Evolutionary conservation across 768 basidiomycete species (phyloP), one percentile per base, ranked within the genome.

Genomic region (Russula emetica): DNA sequence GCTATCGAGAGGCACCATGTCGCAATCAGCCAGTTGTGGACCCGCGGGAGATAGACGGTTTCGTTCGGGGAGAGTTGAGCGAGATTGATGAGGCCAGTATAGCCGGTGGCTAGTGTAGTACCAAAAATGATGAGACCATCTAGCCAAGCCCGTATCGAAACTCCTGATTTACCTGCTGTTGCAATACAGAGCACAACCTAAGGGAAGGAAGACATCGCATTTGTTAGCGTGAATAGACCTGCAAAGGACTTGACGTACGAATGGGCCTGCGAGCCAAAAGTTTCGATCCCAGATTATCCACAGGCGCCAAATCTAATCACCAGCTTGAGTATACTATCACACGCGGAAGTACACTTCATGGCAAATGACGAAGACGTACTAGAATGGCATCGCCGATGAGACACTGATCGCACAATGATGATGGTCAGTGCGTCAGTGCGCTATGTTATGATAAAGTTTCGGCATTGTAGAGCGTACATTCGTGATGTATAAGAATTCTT

Each of bases 271-370:
- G 13, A 63, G 55, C 49, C 42, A 63, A 5, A 53, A 10, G 24
- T 62, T 66, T 8, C 64, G 64, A 32, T 22, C 1, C 64, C 64
- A 66, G 14, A 66, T 52, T 50, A 66, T n/a, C 62, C 61, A 66
- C 16, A 66, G 28, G 40, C 64, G 64, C 64, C 64, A 66, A 14
- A 66, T 63, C 64, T 66, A 26, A 11, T 22, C 16, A 36, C 6
- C 42, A 13, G 14, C 13, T 45, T 28, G 52, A 53, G 30, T 34
- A 24, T 14, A 42, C 36, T 18, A 40, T n/a, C 24, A 62, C n/a
- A 16, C 22, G 52, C 14, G 7, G 16, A 44, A 18, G 38, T 3
- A 24, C 26, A 13, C 13, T 30, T 6, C 3, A 26, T 14, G 11
- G 44, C n/a, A 28, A 26, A 10, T 55, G n/a, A 32, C 3, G 24